Evolutionary conservation across 768 basidiomycete species (phyloP).

Genomic region (Leccinum incarnatum): DNA sequence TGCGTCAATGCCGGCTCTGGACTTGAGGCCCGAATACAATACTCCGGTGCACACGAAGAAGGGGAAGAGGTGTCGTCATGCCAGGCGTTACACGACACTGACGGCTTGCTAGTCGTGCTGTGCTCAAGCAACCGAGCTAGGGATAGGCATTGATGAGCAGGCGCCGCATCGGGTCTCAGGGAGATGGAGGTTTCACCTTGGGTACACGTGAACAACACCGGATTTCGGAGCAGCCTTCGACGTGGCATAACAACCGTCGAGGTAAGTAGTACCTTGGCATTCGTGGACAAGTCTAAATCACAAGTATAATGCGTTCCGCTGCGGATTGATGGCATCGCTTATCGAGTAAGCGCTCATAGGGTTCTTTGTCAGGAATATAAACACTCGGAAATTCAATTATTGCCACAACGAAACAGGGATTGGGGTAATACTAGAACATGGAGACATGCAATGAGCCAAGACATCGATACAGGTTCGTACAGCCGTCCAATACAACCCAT

Average conservation of each 20-base stretch:
- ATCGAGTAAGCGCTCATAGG: background rate
- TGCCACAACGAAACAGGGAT: constrained; percentile 17
- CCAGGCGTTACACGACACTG: background rate
- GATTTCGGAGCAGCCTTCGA: background rate
- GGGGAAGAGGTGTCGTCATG: background rate
- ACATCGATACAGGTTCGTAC: constrained; percentile 35
- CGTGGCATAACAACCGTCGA: background rate
- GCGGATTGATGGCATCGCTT: background rate
- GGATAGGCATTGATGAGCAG: background rate
- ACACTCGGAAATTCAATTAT: constrained; percentile 18
- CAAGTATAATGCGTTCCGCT: background rate
- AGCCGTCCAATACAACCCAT: constrained; percentile 32
- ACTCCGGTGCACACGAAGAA: background rate
- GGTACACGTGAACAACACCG: background rate
- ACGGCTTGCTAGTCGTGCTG: background rate
- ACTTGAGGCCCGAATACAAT: background rate
- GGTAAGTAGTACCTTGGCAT: background rate
- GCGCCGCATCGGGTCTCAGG: constrained; percentile 7
- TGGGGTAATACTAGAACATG: constrained; percentile 34
- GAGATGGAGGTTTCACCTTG: background rate
- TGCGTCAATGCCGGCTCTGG: background rate
- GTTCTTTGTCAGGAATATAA: constrained; percentile 3
- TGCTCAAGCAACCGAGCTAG: constrained; percentile 2
- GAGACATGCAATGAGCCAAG: constrained; percentile 29
- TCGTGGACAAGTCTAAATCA: background rate